phyloP scores from a whole-genome alignment of 495 filamentous ascomycete genomes.

The Aspergillus campestris region DNA sequence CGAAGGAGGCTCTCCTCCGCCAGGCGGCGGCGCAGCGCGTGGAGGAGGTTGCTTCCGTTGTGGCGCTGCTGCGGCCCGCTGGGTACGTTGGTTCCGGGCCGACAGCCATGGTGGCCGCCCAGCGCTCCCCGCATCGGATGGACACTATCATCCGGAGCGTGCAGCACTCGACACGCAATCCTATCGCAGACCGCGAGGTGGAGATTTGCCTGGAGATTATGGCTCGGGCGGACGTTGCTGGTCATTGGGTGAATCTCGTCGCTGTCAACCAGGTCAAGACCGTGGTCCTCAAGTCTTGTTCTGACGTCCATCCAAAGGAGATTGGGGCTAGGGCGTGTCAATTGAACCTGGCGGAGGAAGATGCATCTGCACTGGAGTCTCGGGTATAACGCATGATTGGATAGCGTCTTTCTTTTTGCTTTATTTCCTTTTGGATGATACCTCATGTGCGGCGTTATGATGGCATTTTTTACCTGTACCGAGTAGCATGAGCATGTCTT shows the following conservation, averaged over 20 bases:
- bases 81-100: conserved; percentile 26
- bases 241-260: conserved; percentile 37
- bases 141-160: conserved; percentile 32
- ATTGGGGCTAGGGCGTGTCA: conserved; percentile 28
- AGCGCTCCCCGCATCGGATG: conserved; percentile 34
- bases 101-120: conserved; percentile 23
- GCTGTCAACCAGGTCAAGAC: conserved; percentile 33
- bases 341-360: conserved; percentile 27
- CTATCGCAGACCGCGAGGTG: conserved; percentile 33
- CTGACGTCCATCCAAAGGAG: conserved; percentile 31
- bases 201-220: conserved; percentile 37
- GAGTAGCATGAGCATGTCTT: conserved; percentile 11
- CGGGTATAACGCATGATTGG: not conserved
- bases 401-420: conserved; percentile 4
- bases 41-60: conserved; percentile 34
- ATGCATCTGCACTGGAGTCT: conserved; percentile 1
- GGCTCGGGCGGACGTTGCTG: conserved; percentile 31
- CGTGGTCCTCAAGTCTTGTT: conserved; percentile 38
- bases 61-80: conserved; percentile 31
- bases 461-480: conserved; percentile 3
- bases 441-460: conserved; percentile 22
- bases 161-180: conserved; percentile 32
- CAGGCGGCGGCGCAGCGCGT: conserved; percentile 31
- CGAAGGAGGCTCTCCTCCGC: conserved; percentile 32
- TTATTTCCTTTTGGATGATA: conserved; percentile 18